These are phyloP conservation scores for Metarhizium robertsii DNA, from an alignment of 2,329 filamentous ascomycete species.

Conservation along the genomic window DNA sequence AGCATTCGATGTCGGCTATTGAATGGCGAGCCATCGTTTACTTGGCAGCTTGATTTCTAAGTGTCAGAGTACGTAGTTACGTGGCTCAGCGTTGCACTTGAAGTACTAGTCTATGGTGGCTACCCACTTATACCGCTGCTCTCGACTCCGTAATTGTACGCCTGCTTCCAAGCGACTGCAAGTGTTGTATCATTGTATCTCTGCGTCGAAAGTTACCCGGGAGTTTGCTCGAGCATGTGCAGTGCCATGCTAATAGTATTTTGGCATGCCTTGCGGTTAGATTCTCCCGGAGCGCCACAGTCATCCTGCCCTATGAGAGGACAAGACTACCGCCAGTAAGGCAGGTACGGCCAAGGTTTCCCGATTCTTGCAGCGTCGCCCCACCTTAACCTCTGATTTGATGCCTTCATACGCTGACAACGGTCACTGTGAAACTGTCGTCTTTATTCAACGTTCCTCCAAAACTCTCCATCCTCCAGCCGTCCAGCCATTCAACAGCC, in stretches of 20 bases:
- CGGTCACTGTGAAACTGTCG: slow-evolving; percentile 2
- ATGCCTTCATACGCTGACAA: slow-evolving; percentile 5
- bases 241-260: background rate
- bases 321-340: background rate
- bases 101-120: too few species aligned
- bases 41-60: too few species aligned
- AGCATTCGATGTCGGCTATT: too few species aligned
- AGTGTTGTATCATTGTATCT: too few species aligned
- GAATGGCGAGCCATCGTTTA: too few species aligned
- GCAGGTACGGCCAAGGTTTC: slow-evolving; percentile 1
- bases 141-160: too few species aligned
- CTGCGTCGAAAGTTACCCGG: too few species aligned
- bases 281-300: background rate
- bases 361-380: slow-evolving; percentile 4
- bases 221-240: too few species aligned
- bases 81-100: too few species aligned
- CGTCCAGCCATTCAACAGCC: background rate
- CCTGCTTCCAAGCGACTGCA: too few species aligned
- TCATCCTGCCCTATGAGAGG: background rate
- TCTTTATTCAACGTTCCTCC: background rate
- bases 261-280: background rate
- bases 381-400: slow-evolving; percentile 3
- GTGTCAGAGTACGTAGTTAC: too few species aligned
- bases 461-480: background rate
- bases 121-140: too few species aligned